A percentile compares a stretch with the other conserved stretches of the same genome.
These are phyloP conservation scores for Coniosporium apollinis DNA, from an alignment of 495 filamentous ascomycete genomes.

Conservation along the genomic window DNA sequence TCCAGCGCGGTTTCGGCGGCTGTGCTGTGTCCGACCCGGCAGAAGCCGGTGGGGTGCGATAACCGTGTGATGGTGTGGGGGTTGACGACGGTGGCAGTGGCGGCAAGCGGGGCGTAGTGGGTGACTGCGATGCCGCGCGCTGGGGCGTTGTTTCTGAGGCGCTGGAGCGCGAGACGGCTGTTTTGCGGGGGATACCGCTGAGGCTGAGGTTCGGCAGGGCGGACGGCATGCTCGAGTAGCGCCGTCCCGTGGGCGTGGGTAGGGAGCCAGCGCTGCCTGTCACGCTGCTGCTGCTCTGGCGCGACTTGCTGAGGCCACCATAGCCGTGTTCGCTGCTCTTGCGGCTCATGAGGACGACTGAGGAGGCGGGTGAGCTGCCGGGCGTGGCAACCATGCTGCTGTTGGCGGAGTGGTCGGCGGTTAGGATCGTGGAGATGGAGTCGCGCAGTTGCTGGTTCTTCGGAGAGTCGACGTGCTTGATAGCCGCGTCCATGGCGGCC, in stretches of 20 bases:
- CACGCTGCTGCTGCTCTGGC: constrained; percentile 12
- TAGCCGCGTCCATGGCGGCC: constrained; percentile 49
- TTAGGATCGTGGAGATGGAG: constrained; percentile 82
- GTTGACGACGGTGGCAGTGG: background rate
- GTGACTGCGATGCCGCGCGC: constrained; percentile 16
- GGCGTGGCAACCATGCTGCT: constrained; percentile 64
- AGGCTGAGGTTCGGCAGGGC: constrained; percentile 8
- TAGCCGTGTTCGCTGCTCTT: constrained; percentile 19
- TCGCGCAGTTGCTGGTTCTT: constrained; percentile 65
- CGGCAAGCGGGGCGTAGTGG: constrained; percentile 17
- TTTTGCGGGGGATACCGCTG: constrained; percentile 27
- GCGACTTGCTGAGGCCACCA: too few relatives aligned
- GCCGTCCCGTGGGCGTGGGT: constrained; percentile 5
- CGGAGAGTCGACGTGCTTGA: constrained; percentile 50
- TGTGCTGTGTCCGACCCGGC: too few relatives aligned
- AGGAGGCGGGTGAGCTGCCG: constrained; percentile 80
- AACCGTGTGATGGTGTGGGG: too few relatives aligned
- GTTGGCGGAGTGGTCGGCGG: constrained; percentile 63
- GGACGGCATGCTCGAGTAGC: constrained; percentile 17
- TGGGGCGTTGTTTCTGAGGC: constrained; percentile 9
- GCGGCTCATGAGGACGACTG: constrained; percentile 38
- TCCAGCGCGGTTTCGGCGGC: constrained; percentile 66
- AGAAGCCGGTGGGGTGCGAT: too few relatives aligned
- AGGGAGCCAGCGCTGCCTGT: constrained; percentile 5
- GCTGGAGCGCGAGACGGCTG: constrained; percentile 15